Evolutionary conservation across 306 rosid species (phyloP).

Genomic region (Mucuna pruriens): DNA sequence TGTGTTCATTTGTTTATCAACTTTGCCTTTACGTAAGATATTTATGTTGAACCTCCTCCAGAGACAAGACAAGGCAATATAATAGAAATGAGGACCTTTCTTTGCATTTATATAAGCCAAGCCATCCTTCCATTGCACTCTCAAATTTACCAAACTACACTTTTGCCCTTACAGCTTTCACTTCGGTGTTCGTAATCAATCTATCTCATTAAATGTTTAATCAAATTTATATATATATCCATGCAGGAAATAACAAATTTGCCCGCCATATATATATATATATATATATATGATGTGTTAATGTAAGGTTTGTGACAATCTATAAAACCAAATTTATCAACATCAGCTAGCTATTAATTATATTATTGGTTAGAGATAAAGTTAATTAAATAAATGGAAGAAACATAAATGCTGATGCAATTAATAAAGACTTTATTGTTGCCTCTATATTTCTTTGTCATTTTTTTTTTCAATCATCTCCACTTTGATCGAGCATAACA

Average conservation of each 20-base stretch:
- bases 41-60: neutral
- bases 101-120: slow-evolving; percentile 26
- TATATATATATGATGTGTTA: neutral
- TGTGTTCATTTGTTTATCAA: slow-evolving; percentile 24
- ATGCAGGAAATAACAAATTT: slow-evolving; percentile 11
- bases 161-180: slow-evolving; percentile 48
- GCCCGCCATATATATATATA: neutral
- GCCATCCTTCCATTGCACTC: slow-evolving; percentile 4
- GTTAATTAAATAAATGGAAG: neutral
- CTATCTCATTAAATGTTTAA: neutral
- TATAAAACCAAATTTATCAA: neutral
- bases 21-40: slow-evolving; percentile 38
- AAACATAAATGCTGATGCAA: neutral
- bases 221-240: neutral
- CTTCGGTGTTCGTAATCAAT: slow-evolving; percentile 11
- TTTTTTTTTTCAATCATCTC: no score
- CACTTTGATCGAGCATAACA: no score
- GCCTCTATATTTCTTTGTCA: no score
- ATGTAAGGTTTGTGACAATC: neutral
- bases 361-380: neutral
- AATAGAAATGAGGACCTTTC: neutral
- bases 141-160: slow-evolving; percentile 10
- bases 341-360: neutral
- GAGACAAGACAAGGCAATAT: neutral
- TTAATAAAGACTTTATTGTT: no score